Percentiles rank a stretch among this genome's conserved stretches.
Conservation (phyloP, 2,329 filamentous ascomycete species). For the Elsinoe australis region DNA sequence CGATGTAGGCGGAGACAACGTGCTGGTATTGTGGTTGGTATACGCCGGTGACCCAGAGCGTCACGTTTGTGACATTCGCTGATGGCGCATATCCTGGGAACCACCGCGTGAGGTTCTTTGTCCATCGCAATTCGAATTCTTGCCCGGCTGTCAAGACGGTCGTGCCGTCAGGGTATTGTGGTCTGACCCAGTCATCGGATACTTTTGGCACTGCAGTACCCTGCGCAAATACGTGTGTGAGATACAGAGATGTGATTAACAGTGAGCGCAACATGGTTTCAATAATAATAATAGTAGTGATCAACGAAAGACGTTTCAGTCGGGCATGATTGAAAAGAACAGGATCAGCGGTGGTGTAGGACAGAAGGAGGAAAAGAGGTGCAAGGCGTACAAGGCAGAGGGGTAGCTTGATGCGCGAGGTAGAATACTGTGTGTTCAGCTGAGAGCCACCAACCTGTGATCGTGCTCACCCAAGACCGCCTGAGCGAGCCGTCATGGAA, state of each 20-base stretch:
- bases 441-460: conserved; percentile 4
- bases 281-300: neutral
- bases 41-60: conserved; percentile 5
- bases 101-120: conserved; percentile 6
- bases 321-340: conserved; percentile 8
- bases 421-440: neutral
- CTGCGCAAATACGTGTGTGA: neutral
- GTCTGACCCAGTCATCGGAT: conserved; percentile 3
- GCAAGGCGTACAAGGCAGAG: conserved; percentile 12
- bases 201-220: conserved; percentile 1
- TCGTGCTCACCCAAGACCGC: conserved; percentile 3
- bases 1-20: neutral
- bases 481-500: neutral
- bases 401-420: conserved; percentile 11
- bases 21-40: conserved; percentile 4
- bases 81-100: conserved; percentile 8
- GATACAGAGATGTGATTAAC: neutral
- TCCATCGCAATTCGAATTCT: conserved; percentile 3
- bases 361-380: conserved; percentile 11
- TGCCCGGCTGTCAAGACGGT: conserved; percentile 5
- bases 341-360: conserved; percentile 6
- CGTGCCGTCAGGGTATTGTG: conserved; percentile 3
- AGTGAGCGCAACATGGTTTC: conserved; percentile 1
- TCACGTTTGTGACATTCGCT: conserved; percentile 1
- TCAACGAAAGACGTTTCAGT: neutral